Conservation (phyloP, 805 yeast species). For the Zygosaccharomyces kombuchaensis region DNA sequence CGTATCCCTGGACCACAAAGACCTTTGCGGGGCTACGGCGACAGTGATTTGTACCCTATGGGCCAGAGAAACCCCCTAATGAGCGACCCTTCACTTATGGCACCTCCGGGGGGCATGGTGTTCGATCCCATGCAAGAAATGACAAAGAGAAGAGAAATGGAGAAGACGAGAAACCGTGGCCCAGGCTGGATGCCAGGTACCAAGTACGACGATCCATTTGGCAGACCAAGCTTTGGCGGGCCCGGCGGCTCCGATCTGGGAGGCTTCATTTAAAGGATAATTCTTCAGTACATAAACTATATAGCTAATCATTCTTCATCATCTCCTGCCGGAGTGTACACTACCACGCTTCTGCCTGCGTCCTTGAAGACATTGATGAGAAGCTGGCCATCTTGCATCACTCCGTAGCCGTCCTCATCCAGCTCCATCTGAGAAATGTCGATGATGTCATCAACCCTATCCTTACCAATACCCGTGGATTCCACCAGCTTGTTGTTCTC, state of each 20-base stretch:
- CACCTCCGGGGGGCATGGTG: slow-evolving; percentile 31
- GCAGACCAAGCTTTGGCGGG: slow-evolving; percentile 16
- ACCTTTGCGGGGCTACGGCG: slow-evolving; percentile 27
- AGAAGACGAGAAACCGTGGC: slow-evolving; percentile 18
- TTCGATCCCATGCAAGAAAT: slow-evolving; percentile 30
- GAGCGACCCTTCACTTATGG: slow-evolving; percentile 16
- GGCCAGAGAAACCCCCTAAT: slow-evolving; percentile 30
- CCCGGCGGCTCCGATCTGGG: slow-evolving; percentile 11
- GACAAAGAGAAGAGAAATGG: slow-evolving; percentile 8
- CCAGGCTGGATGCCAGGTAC: slow-evolving; percentile 34
- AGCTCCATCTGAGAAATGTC: slow-evolving; percentile 22
- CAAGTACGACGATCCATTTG: slow-evolving; percentile 35
- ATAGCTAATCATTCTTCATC: not conserved
- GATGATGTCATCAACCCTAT: slow-evolving; percentile 25
- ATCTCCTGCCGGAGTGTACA: slow-evolving; percentile 18
- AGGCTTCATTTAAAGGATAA: slow-evolving; percentile 7
- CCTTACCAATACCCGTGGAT: slow-evolving; percentile 31
- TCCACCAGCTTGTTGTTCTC: slow-evolving; percentile 30
- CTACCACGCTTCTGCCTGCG: slow-evolving; percentile 27
- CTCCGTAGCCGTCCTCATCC: slow-evolving; percentile 28
- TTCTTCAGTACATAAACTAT: slow-evolving; percentile 1
- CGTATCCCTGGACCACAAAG: not conserved
- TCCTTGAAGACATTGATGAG: slow-evolving; percentile 26
- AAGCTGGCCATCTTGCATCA: slow-evolving; percentile 19
- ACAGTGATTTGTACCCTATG: slow-evolving; percentile 33